phyloP scores from a whole-genome alignment of 176 grass and related monocot genomes.

The Cymbopogon citratus region DNA sequence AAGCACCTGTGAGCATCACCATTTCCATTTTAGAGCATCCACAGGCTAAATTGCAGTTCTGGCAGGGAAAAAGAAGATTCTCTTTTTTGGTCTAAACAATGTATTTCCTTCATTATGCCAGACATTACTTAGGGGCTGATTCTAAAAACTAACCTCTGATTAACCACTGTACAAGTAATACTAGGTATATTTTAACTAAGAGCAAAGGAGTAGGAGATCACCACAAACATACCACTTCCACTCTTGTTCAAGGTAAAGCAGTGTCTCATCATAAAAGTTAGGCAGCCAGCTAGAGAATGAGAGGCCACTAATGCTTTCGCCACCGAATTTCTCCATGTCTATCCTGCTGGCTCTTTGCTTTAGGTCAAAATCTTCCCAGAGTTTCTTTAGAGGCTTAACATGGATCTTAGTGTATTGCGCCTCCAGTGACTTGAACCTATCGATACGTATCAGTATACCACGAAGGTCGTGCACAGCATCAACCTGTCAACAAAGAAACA shows the following conservation, averaged over 20 bases:
- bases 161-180: slow-evolving; percentile 14
- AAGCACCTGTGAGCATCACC: slow-evolving; percentile 62
- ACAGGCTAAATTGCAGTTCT: background rate
- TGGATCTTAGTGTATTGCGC: slow-evolving; percentile 87
- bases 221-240: slow-evolving; percentile 94
- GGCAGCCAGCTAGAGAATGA: slow-evolving; percentile 93
- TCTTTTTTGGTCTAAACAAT: background rate
- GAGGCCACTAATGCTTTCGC: slow-evolving; percentile 46
- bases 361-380: slow-evolving; percentile 95
- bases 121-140: background rate
- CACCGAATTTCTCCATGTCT: slow-evolving; percentile 67
- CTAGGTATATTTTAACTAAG: background rate
- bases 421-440: slow-evolving; percentile 92
- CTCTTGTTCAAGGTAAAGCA: slow-evolving; percentile 97
- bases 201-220: slow-evolving; percentile 24
- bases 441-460: slow-evolving; percentile 84
- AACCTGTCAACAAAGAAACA: slow-evolving; percentile 43
- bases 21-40: slow-evolving; percentile 13
- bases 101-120: background rate
- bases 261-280: slow-evolving; percentile 96
- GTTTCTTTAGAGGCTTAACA: slow-evolving; percentile 90
- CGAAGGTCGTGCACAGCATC: slow-evolving; percentile 88
- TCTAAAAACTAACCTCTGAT: background rate
- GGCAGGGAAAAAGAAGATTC: background rate
- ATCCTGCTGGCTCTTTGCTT: slow-evolving; percentile 63